phyloP scores from a whole-genome alignment of 805 yeast species.

The Lachancea fermentati region DNA sequence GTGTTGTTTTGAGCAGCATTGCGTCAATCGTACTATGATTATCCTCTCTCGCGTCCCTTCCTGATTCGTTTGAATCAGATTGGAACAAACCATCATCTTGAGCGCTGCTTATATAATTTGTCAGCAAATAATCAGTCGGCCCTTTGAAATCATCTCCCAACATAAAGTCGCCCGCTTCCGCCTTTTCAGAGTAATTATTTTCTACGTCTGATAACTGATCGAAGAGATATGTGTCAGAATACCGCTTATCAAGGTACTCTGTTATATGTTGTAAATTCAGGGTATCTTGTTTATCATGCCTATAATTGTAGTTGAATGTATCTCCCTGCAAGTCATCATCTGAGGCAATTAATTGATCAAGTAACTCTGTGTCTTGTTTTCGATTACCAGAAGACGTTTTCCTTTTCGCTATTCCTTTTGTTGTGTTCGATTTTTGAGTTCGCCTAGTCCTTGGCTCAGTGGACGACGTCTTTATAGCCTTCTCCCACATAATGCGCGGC shows the following conservation, averaged over 20 bases:
- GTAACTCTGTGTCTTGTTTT: conserved; percentile 15
- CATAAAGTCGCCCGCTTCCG: too few relatives aligned
- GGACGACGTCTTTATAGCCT: conserved; percentile 12
- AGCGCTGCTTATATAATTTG: too few relatives aligned
- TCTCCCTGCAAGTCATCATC: conserved; percentile 13
- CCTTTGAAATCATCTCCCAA: too few relatives aligned
- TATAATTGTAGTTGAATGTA: not conserved
- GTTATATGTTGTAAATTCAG: not conserved
- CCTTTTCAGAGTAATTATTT: not conserved
- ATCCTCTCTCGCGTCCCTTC: conserved; percentile 9
- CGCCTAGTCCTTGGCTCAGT: not conserved
- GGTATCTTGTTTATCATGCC: not conserved
- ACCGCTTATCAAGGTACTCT: conserved; percentile 4
- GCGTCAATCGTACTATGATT: conserved; percentile 11
- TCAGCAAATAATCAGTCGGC: not conserved
- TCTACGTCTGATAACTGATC: conserved; percentile 5
- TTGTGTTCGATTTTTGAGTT: conserved; percentile 2
- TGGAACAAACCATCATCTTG: too few relatives aligned
- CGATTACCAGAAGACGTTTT: conserved; percentile 7
- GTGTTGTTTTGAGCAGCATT: conserved; percentile 13
- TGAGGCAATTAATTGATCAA: conserved; percentile 20
- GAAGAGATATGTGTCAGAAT: conserved; percentile 3
- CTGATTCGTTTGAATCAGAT: not conserved
- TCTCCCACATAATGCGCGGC: conserved; percentile 31
- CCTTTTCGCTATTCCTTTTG: conserved; percentile 26